A percentile compares a stretch with the other conserved stretches of the same genome.
phyloP scores from a whole-genome alignment of 2,329 filamentous ascomycete genomes.

The Orbilia javanica region DNA sequence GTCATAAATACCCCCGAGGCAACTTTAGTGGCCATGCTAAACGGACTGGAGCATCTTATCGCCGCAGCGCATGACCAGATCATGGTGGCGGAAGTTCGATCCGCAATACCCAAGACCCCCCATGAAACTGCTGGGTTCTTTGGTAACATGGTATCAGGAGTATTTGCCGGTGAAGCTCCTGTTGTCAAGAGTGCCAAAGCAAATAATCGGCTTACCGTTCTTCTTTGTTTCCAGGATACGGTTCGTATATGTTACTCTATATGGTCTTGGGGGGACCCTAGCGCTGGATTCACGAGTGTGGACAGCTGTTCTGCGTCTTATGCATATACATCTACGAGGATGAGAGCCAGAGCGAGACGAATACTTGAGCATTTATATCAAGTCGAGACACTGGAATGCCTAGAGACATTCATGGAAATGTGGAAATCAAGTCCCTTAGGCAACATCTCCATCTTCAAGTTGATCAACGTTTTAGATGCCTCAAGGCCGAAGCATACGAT shows the following conservation, averaged over 20 bases:
- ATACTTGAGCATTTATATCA: conserved; percentile 93
- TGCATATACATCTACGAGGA: conserved; percentile 87
- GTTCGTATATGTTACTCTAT: conserved; percentile 92
- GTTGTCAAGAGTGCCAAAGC: conserved; percentile 81
- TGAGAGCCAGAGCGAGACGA: conserved; percentile 88
- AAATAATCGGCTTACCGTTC: conserved; percentile 90
- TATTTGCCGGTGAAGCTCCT: conserved; percentile 82
- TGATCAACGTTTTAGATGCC: conserved; percentile 90
- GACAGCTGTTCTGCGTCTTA: conserved; percentile 80
- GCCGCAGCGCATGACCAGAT: conserved; percentile 88
- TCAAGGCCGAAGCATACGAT: conserved; percentile 91
- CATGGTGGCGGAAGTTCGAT: conserved; percentile 78
- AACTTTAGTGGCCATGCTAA: conserved; percentile 85
- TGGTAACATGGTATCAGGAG: conserved; percentile 91
- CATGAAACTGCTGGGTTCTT: conserved; percentile 86
- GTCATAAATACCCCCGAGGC: conserved; percentile 73
- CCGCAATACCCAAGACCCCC: conserved; percentile 78
- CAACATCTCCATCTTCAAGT: conserved; percentile 78
- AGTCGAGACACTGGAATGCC: conserved; percentile 89
- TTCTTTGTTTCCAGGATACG: conserved; percentile 96
- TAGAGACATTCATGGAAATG: conserved; percentile 88
- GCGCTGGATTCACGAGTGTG: conserved; percentile 67
- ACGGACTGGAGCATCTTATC: conserved; percentile 89
- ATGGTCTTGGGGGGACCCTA: conserved; percentile 88
- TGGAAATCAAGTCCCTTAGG: conserved; percentile 73